phyloP scores from a whole-genome alignment of 2,329 filamentous ascomycete species.

The Neurospora sp. region DNA sequence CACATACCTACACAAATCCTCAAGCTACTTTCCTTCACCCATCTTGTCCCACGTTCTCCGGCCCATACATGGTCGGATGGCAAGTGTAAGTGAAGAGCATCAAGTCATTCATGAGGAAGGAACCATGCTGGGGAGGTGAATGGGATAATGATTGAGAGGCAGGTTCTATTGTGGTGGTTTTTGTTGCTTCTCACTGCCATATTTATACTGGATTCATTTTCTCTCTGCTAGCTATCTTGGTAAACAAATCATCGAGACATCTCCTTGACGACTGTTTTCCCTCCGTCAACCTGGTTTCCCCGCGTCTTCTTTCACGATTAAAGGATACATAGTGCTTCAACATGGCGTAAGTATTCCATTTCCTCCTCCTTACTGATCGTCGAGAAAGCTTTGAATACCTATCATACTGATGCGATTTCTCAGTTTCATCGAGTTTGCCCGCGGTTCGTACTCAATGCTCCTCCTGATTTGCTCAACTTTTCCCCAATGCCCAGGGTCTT shows the following conservation, averaged over 20 bases:
- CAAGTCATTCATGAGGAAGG: background rate
- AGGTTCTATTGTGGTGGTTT: background rate
- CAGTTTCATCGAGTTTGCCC: background rate
- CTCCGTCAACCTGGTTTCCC: background rate
- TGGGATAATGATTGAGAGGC: background rate
- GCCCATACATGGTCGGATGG: background rate
- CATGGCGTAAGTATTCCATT: background rate
- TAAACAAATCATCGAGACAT: background rate
- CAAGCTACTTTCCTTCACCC: background rate
- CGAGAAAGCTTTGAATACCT: background rate
- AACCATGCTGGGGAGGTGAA: background rate
- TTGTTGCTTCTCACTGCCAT: background rate
- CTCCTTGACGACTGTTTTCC: background rate
- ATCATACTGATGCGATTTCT: background rate
- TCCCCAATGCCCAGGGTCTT: background rate
- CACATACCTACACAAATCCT: background rate
- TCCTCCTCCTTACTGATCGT: background rate
- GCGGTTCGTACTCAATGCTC: background rate
- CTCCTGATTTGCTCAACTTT: background rate
- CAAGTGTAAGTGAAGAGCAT: background rate
- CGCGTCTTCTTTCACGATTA: background rate
- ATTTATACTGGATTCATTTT: background rate
- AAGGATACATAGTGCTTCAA: background rate
- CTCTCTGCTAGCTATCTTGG: no score
- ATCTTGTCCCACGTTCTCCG: background rate